Conservation (phyloP, 257 asterid genomes). For the Rehmannia glutinosa region DNA sequence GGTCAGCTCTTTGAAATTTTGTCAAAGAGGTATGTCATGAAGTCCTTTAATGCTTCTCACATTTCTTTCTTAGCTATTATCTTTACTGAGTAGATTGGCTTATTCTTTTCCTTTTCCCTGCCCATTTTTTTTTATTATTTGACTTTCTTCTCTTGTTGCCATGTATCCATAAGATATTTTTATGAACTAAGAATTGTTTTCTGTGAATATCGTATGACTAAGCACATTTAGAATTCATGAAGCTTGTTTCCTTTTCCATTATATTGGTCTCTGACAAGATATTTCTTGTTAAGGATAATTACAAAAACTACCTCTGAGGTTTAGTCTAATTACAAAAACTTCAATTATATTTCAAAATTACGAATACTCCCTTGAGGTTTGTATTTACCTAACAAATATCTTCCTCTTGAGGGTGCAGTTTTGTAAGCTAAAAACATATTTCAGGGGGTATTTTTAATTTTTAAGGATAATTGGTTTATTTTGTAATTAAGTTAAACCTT, state of each 20-base stretch:
- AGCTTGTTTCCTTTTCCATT: neutral
- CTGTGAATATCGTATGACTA: neutral
- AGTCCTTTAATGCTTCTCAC: neutral
- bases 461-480: too few relatives aligned
- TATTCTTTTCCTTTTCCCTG: constrained; percentile 4
- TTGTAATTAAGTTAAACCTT: too few relatives aligned
- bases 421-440: too few relatives aligned
- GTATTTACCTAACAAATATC: too few relatives aligned
- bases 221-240: neutral
- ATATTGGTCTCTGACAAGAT: neutral
- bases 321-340: too few relatives aligned
- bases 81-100: neutral
- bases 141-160: neutral
- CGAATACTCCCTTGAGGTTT: too few relatives aligned
- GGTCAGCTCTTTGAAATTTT: constrained; percentile 78
- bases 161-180: neutral
- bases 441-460: too few relatives aligned
- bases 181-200: constrained; percentile 6
- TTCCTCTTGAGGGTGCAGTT: too few relatives aligned
- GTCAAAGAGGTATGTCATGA: constrained; percentile 57
- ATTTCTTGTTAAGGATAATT: too few relatives aligned
- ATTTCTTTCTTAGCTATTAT: constrained; percentile 16
- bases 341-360: too few relatives aligned
- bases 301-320: too few relatives aligned
- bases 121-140: too few relatives aligned